phyloP scores from a whole-genome alignment of 495 filamentous ascomycete species.

The Aspergillus avenaceus region DNA sequence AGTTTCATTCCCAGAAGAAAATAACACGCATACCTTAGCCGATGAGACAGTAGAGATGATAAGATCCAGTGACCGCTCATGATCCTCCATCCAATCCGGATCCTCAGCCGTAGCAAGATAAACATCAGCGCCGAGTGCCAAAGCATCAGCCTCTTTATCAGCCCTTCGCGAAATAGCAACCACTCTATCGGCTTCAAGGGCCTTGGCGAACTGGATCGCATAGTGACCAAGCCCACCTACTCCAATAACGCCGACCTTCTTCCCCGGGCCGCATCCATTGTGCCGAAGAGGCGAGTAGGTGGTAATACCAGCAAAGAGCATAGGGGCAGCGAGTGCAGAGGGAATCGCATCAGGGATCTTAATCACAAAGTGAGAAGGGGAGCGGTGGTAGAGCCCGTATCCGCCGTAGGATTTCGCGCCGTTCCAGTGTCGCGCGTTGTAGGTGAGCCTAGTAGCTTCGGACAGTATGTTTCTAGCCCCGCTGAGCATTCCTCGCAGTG shows the following conservation, averaged over 20 bases:
- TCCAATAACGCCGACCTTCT: constrained; percentile 70
- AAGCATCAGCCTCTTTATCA: constrained; percentile 61
- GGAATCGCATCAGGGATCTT: constrained; percentile 61
- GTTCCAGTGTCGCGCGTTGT: constrained; percentile 25
- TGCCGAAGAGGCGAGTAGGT: constrained; percentile 62
- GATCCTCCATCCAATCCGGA: constrained; percentile 56
- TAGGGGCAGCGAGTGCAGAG: constrained; percentile 58
- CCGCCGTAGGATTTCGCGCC: constrained; percentile 53
- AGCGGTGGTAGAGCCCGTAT: constrained; percentile 66
- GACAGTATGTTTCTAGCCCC: constrained; percentile 60
- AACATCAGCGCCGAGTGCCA: constrained; percentile 47
- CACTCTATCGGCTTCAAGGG: constrained; percentile 64
- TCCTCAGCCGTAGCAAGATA: constrained; percentile 78
- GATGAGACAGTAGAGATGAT: constrained; percentile 69
- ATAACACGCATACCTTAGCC: constrained; percentile 29
- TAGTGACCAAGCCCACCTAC: constrained; percentile 71
- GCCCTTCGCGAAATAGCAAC: constrained; percentile 64
- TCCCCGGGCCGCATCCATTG: constrained; percentile 68
- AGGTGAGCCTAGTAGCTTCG: constrained; percentile 35
- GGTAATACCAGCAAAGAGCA: constrained; percentile 76
- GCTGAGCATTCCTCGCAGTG: constrained; percentile 60
- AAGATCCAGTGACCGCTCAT: constrained; percentile 60
- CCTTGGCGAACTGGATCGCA: constrained; percentile 49
- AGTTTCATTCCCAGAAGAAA: not conserved
- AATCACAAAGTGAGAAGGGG: constrained; percentile 65